Evolutionary conservation across 768 basidiomycete genomes (phyloP), one percentile per base, ranked within the genome.

Genomic region (Lyophyllum semitale): DNA sequence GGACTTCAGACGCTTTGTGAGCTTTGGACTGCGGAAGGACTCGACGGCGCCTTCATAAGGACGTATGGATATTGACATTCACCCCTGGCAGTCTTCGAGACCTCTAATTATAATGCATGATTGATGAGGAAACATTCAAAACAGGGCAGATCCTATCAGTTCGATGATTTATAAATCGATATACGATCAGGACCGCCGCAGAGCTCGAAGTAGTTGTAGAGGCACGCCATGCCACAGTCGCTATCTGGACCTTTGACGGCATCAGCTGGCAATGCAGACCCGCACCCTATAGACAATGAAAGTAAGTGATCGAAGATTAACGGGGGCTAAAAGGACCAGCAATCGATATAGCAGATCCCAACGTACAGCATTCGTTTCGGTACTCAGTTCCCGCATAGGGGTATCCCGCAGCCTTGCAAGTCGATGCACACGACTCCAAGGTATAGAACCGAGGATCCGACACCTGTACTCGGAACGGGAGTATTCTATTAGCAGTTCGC

Each of bases 1-100:
- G 2, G 94, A 95, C 63, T 86, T 96, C 63, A 77, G 88, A 61
- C 78, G 94, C 17, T 88, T 97, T 66, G 92, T 97, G 42, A 93
- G 85, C 61, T 96, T 97, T 69, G 93, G 92, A 0, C 73, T 93
- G 57, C 77, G 93, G 65, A 82, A 91, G 60, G 93, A 93, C 59
- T 74, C 85, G 12, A 55, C 59, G 32, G 62, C 62, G 1, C 62
- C 64, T 41, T 65, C 56, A 59, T 68, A 56, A 55, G 51, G 25
- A 32, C 11, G 29, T 35, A 43, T 18, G 43, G 23, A 48, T 37
- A 29, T 22, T 26, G 8, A 37, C 5, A 15, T 29, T n/a, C n/a
- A n/a, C n/a, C n/a, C n/a, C n/a, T 9, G 17, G 27, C 35, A 25
- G 40, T 22, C 15, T 38, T 37, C n/a, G 13, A 40, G 30, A 32